phyloP scores from a whole-genome alignment of 176 grass and related monocot genomes.

The Musa beccarii region DNA sequence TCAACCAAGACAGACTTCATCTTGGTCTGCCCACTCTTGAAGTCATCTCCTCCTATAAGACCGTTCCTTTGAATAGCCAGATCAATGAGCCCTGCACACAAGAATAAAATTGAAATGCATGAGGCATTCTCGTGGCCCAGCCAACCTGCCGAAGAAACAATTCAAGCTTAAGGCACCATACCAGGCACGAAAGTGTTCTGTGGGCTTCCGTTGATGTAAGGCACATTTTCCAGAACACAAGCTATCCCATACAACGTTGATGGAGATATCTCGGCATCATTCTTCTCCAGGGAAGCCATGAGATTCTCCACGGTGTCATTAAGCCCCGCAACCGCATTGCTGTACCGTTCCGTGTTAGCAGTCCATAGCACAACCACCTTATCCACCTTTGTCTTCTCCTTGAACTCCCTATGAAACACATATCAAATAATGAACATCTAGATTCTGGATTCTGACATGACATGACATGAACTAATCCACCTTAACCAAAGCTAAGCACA shows the following conservation, averaged over 20 bases:
- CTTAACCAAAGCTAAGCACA: neutral
- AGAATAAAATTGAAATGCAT: constrained; percentile 16
- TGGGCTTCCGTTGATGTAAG: constrained; percentile 90
- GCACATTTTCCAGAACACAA: constrained; percentile 75
- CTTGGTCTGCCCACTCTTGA: too few species aligned
- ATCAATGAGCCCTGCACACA: constrained; percentile 66
- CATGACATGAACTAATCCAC: too few species aligned
- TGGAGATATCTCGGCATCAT: constrained; percentile 77
- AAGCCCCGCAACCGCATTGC: constrained; percentile 53
- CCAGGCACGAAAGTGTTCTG: constrained; percentile 98
- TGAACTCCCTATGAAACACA: constrained; percentile 61
- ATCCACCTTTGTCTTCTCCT: constrained; percentile 85
- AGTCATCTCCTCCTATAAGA: constrained; percentile 86
- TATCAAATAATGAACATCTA: neutral
- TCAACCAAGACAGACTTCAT: too few species aligned
- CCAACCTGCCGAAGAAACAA: neutral
- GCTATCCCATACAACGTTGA: constrained; percentile 79
- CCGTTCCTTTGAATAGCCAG: constrained; percentile 82
- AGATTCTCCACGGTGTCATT: constrained; percentile 88
- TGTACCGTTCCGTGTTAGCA: constrained; percentile 96
- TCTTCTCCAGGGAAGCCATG: constrained; percentile 64
- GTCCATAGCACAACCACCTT: constrained; percentile 96
- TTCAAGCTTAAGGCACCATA: constrained; percentile 20
- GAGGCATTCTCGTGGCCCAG: constrained; percentile 17
- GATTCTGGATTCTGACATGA: neutral